Evolutionary conservation across 768 basidiomycete species (phyloP).

Genomic region (Clathrus columnatus): DNA sequence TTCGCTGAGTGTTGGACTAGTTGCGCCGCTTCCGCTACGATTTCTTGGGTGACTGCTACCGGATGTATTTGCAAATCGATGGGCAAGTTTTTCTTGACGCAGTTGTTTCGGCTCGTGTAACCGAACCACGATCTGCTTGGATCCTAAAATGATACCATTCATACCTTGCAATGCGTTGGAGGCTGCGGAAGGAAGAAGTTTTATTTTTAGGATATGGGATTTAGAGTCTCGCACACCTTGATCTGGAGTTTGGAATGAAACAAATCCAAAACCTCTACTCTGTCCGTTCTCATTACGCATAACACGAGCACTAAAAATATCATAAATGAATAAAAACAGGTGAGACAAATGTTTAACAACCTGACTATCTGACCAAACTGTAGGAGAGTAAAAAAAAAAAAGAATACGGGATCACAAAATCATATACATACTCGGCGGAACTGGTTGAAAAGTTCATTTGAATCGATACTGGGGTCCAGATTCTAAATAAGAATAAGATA

Average conservation of each 20-base stretch:
- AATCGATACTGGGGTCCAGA: slow-evolving; percentile 76
- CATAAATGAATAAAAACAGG: neutral
- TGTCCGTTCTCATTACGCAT: slow-evolving; percentile 81
- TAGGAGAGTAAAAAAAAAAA: slow-evolving; percentile 12
- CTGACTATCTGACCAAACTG: slow-evolving; percentile 88
- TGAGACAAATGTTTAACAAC: slow-evolving; percentile 28
- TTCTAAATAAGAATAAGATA: slow-evolving; percentile 42
- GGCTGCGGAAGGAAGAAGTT: slow-evolving; percentile 34
- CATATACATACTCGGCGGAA: slow-evolving; percentile 58
- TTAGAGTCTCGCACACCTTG: slow-evolving; percentile 44
- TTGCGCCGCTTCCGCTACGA: slow-evolving; percentile 72
- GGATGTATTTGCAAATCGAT: slow-evolving; percentile 55
- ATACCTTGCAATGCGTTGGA: slow-evolving; percentile 65
- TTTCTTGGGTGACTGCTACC: slow-evolving; percentile 62
- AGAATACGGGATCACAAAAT: slow-evolving; percentile 4
- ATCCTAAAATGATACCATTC: slow-evolving; percentile 66
- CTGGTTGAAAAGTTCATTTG: slow-evolving; percentile 72
- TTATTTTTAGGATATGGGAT: neutral
- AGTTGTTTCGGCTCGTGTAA: slow-evolving; percentile 87
- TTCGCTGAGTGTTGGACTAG: slow-evolving; percentile 77
- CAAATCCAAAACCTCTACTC: slow-evolving; percentile 86
- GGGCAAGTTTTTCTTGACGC: slow-evolving; percentile 82
- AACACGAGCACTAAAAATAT: slow-evolving; percentile 64
- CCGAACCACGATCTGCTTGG: slow-evolving; percentile 76
- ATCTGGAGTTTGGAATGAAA: slow-evolving; percentile 75